Evolutionary conservation across 495 filamentous ascomycete genomes (phyloP).

Genomic region (Thermochaetoides thermophila): DNA sequence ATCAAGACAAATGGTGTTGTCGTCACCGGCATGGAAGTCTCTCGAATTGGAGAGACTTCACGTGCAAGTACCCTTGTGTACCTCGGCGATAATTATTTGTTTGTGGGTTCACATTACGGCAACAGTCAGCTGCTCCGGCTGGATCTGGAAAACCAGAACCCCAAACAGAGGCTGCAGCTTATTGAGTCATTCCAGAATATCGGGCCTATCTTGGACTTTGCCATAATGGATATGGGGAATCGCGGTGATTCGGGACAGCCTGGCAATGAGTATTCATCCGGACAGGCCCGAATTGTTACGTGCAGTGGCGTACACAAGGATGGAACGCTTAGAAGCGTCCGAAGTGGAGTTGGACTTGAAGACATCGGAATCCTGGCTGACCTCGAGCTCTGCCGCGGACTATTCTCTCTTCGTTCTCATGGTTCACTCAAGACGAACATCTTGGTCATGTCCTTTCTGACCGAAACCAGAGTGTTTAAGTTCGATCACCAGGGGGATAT

Average conservation of each 20-base stretch:
- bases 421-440: constrained; percentile 41
- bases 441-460: constrained; percentile 65
- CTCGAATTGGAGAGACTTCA: constrained; percentile 54
- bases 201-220: constrained; percentile 83
- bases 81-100: constrained; percentile 58
- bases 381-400: constrained; percentile 55
- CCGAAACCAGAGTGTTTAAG: constrained; percentile 68
- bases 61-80: constrained; percentile 66
- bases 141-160: constrained; percentile 15
- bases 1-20: constrained; percentile 47
- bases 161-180: constrained; percentile 37
- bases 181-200: constrained; percentile 74
- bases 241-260: constrained; percentile 55
- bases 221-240: constrained; percentile 87
- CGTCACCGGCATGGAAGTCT: constrained; percentile 38
- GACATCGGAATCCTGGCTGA: constrained; percentile 72
- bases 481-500: constrained; percentile 66
- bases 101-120: constrained; percentile 82
- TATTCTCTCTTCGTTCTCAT: constrained; percentile 42
- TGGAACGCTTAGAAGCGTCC: constrained; percentile 72
- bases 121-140: constrained; percentile 75
- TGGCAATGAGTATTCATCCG: constrained; percentile 78
- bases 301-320: constrained; percentile 79
- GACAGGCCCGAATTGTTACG: constrained; percentile 85
- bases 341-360: constrained; percentile 87